Evolutionary conservation across 768 basidiomycete genomes (phyloP).

Genomic region (Lactarius evosmus): DNA sequence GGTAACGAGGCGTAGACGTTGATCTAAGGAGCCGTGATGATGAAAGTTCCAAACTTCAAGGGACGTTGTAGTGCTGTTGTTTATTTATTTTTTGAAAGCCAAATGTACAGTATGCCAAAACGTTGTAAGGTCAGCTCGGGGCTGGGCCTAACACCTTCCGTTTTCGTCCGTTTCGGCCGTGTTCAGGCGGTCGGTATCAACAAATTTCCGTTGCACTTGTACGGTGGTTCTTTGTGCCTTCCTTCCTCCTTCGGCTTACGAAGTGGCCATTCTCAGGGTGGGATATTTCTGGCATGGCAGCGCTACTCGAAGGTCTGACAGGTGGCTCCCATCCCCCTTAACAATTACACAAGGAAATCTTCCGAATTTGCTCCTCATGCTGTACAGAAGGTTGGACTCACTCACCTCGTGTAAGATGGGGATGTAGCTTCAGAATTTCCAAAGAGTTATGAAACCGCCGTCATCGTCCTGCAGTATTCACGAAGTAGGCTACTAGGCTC

Average conservation of each 20-base stretch:
- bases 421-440: constrained; percentile 73
- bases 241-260: constrained; percentile 2
- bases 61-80: too few species aligned
- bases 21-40: too few species aligned
- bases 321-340: neutral
- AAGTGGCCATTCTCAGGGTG: constrained; percentile 15
- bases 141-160: too few species aligned
- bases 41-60: too few species aligned
- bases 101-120: too few species aligned
- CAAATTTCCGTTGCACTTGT: constrained; percentile 94
- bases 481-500: constrained; percentile 27
- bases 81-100: too few species aligned
- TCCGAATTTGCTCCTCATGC: constrained; percentile 93
- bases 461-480: constrained; percentile 36
- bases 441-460: neutral
- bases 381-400: constrained; percentile 87
- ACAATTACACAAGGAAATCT: constrained; percentile 72
- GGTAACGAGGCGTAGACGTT: too few species aligned
- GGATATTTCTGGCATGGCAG: constrained; percentile 6
- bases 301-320: constrained; percentile 19
- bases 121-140: too few species aligned
- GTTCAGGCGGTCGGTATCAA: constrained; percentile 78
- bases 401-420: constrained; percentile 81
- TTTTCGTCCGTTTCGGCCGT: too few species aligned
- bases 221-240: constrained; percentile 55